phyloP scores from a whole-genome alignment of 192 early-diverging fungal species.

The Coemansia sp. region DNA sequence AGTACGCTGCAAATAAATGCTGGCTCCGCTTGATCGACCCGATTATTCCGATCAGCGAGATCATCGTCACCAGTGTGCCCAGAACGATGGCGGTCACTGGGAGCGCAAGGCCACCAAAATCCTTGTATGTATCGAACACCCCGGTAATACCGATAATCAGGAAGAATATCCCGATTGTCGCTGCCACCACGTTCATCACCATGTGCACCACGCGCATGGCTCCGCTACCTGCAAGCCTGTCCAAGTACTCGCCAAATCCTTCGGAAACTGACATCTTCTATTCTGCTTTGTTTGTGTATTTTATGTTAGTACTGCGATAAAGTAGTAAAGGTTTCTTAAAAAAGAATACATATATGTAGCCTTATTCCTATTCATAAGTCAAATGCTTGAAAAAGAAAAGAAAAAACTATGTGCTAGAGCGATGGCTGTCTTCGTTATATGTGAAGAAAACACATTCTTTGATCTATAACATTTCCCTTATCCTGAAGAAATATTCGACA shows the following conservation, averaged over 20 bases:
- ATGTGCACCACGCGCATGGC: conserved; percentile 29
- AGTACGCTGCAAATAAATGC: conserved; percentile 33
- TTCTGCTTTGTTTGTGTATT: no score
- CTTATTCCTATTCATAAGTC: no score
- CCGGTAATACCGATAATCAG: conserved; percentile 20
- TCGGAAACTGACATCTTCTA: conserved; percentile 17
- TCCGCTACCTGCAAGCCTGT: conserved; percentile 17
- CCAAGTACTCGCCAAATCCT: conserved; percentile 32
- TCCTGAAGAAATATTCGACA: no score
- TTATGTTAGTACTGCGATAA: no score
- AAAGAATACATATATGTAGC: no score
- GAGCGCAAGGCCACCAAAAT: conserved; percentile 47
- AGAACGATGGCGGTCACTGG: conserved; percentile 42
- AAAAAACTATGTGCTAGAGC: no score
- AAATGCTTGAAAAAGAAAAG: no score
- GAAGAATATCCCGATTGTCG: conserved; percentile 27
- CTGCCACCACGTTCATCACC: conserved; percentile 30
- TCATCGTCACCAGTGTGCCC: conserved; percentile 40
- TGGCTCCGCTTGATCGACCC: conserved; percentile 52
- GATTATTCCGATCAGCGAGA: conserved; percentile 53
- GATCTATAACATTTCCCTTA: no score
- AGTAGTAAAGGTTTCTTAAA: no score
- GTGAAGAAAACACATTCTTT: no score
- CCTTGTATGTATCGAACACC: conserved; percentile 22
- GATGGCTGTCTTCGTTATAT: no score